Percentiles rank a stretch among this genome's conserved stretches.
phyloP scores from a whole-genome alignment of 2,329 filamentous ascomycete species.

The Bipolaris oryzae region DNA sequence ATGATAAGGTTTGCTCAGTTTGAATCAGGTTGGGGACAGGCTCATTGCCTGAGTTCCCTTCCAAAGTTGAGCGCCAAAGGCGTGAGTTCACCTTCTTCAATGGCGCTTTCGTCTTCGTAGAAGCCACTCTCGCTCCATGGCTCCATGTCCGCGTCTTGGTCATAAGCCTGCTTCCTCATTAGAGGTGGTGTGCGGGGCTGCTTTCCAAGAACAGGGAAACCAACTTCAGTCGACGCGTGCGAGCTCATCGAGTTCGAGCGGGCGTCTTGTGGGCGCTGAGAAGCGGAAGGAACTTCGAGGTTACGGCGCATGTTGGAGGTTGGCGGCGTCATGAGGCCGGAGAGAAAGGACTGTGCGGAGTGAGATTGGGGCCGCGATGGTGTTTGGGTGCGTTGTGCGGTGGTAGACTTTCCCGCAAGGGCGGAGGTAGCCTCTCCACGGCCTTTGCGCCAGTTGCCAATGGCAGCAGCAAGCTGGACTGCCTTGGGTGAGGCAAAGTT shows the following conservation, averaged over 20 bases:
- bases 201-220: conserved; percentile 42
- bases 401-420: conserved; percentile 41
- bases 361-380: conserved; percentile 50
- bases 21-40: not conserved
- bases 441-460: conserved; percentile 88
- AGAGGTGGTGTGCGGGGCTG: conserved; percentile 59
- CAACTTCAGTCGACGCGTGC: conserved; percentile 36
- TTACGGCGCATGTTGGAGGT: conserved; percentile 72
- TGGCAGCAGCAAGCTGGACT: conserved; percentile 93
- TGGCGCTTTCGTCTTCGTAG: conserved; percentile 57
- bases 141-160: conserved; percentile 63
- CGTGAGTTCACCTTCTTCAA: conserved; percentile 47
- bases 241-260: conserved; percentile 39
- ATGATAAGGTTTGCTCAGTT: not conserved
- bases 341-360: conserved; percentile 67
- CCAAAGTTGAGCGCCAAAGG: conserved; percentile 45
- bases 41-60: conserved; percentile 28
- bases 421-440: conserved; percentile 57
- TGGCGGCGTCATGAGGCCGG: conserved; percentile 88
- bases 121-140: conserved; percentile 55
- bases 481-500: conserved; percentile 81
- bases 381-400: conserved; percentile 39
- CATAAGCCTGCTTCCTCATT: conserved; percentile 62
- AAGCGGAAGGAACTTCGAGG: conserved; percentile 53
- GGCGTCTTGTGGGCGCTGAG: conserved; percentile 31